A percentile compares a stretch with the other conserved stretches of the same genome.
These are phyloP conservation scores for Globisporangium orthogonon DNA, from an alignment of 352 stramenopile genomes.

Conservation along the genomic window DNA sequence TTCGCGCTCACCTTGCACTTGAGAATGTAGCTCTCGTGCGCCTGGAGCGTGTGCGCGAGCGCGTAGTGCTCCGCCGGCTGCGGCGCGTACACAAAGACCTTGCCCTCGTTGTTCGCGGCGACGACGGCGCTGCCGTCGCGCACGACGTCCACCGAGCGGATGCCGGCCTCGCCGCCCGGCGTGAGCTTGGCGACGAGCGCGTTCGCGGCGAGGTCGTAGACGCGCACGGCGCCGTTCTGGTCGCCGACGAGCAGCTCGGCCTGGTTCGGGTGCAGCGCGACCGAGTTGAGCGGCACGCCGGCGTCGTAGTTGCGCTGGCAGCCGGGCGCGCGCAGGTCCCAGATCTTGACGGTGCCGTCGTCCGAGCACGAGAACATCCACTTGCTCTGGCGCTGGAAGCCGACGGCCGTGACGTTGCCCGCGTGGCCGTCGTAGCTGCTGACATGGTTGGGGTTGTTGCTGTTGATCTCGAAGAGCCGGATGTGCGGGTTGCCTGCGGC, in stretches of 20 bases:
- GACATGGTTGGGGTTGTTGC: slow-evolving; percentile 93
- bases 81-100: slow-evolving; percentile 91
- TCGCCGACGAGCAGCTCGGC: slow-evolving; percentile 79
- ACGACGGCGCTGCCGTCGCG: slow-evolving; percentile 90
- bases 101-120: slow-evolving; percentile 92
- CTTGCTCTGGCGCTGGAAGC: slow-evolving; percentile 96
- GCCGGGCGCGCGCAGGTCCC: slow-evolving; percentile 85
- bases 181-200: slow-evolving; percentile 55
- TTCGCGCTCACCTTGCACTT: slow-evolving; percentile 89
- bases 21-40: slow-evolving; percentile 90
- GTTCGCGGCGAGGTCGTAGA: slow-evolving; percentile 89
- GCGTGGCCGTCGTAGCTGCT: slow-evolving; percentile 95
- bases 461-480: slow-evolving; percentile 96
- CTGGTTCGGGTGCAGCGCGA: slow-evolving; percentile 95
- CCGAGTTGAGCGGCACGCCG: slow-evolving; percentile 91
- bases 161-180: slow-evolving; percentile 67
- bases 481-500: slow-evolving; percentile 96
- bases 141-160: slow-evolving; percentile 92
- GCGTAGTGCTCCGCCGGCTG: slow-evolving; percentile 59
- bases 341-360: slow-evolving; percentile 95
- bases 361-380: slow-evolving; percentile 98
- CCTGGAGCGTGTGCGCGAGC: slow-evolving; percentile 61
- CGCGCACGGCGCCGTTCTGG: slow-evolving; percentile 91
- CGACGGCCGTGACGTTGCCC: slow-evolving; percentile 94
- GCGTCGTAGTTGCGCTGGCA: slow-evolving; percentile 88